Evolutionary conservation across 139 green algal genomes (phyloP).

Genomic region (Coccomyxa sp.): DNA sequence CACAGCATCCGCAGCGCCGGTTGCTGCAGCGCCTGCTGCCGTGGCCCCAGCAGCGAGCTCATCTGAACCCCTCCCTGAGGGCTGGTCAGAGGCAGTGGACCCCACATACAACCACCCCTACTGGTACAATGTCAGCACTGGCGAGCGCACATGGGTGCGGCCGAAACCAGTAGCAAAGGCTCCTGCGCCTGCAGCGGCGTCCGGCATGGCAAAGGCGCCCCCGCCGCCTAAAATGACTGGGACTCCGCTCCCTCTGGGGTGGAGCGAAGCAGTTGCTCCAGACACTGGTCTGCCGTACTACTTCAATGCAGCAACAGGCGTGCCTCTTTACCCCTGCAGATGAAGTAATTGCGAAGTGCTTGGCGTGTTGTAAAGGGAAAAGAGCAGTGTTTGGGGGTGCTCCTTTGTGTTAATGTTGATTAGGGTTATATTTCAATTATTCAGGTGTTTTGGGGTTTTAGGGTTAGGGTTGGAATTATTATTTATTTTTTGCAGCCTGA

Average conservation of each 20-base stretch:
- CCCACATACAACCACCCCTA: constrained; percentile 59
- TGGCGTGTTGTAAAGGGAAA: no score
- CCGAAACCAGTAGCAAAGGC: constrained; percentile 16
- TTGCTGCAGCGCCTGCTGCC: neutral
- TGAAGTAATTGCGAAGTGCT: no score
- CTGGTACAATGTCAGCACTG: constrained; percentile 55
- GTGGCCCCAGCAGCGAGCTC: constrained; percentile 11
- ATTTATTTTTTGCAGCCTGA: neutral
- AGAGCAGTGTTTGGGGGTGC: no score
- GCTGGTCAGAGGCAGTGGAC: constrained; percentile 64
- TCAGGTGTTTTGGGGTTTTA: neutral
- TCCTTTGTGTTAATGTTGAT: no score
- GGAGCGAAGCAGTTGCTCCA: constrained; percentile 43
- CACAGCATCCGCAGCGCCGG: neutral
- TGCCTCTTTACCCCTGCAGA: neutral
- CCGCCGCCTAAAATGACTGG: neutral
- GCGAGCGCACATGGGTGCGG: constrained; percentile 62
- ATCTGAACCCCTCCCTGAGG: constrained; percentile 34
- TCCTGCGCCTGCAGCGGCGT: neutral
- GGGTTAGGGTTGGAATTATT: neutral
- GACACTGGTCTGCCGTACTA: constrained; percentile 19
- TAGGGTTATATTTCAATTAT: neutral
- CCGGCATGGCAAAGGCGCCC: neutral
- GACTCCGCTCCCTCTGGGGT: constrained; percentile 46
- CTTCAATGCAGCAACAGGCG: constrained; percentile 26